Conservation (phyloP, 2,329 filamentous ascomycete genomes). For the Fusarium denticulatum region DNA sequence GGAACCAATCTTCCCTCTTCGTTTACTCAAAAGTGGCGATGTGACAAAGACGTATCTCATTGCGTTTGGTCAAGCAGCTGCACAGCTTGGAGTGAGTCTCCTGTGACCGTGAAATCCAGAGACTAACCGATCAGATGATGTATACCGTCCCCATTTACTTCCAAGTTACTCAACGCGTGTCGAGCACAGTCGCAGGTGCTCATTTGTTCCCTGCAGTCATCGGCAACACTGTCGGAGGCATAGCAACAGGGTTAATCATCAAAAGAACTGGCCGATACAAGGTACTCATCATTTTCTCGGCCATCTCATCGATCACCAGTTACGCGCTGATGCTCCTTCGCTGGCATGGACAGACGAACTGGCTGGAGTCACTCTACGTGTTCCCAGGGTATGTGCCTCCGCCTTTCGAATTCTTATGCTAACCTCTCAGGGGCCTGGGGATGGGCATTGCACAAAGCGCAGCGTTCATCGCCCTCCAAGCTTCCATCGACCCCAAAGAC, state of each 20-base stretch:
- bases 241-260: slow-evolving; percentile 68
- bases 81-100: slow-evolving; percentile 46
- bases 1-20: slow-evolving; percentile 69
- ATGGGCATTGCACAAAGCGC: slow-evolving; percentile 54
- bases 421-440: slow-evolving; percentile 41
- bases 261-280: slow-evolving; percentile 70
- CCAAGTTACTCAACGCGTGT: slow-evolving; percentile 67
- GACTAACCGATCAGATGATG: slow-evolving; percentile 53
- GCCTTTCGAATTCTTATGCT: rapidly evolving
- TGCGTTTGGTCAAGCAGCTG: slow-evolving; percentile 65
- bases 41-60: slow-evolving; percentile 65
- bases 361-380: slow-evolving; percentile 67
- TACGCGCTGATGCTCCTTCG: slow-evolving; percentile 64
- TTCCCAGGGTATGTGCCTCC: slow-evolving; percentile 52
- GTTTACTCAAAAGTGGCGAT: slow-evolving; percentile 61
- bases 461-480: slow-evolving; percentile 54
- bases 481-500: slow-evolving; percentile 50
- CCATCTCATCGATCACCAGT: slow-evolving; percentile 58
- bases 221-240: slow-evolving; percentile 72
- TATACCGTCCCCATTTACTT: slow-evolving; percentile 76
- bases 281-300: slow-evolving; percentile 60
- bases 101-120: rapidly evolving
- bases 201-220: slow-evolving; percentile 74
- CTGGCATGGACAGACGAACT: slow-evolving; percentile 69
- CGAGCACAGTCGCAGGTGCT: slow-evolving; percentile 65